Evolutionary conservation across 257 asterid genomes (phyloP).

Genomic region (Nyctanthes arbortristis): DNA sequence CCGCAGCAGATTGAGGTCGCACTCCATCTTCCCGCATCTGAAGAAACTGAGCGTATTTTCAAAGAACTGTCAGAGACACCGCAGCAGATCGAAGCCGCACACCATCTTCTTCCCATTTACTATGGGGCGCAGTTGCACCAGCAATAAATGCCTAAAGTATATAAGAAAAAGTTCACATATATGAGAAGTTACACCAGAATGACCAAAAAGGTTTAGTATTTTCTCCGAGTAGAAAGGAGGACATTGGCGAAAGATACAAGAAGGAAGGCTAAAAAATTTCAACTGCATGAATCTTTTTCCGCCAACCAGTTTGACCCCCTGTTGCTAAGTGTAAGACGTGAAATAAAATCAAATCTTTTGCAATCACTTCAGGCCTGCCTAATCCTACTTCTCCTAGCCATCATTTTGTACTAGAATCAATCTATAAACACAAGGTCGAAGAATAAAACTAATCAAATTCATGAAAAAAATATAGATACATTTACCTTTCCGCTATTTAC

Average conservation of each 20-base stretch:
- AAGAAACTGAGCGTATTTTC: no score
- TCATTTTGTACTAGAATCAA: background rate
- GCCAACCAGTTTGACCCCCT: background rate
- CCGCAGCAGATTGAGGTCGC: no score
- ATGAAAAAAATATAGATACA: background rate
- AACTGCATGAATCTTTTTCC: no score
- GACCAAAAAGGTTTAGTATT: background rate
- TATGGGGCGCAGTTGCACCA: conserved; percentile 82
- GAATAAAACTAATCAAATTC: background rate
- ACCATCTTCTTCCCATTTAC: conserved; percentile 73
- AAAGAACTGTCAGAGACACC: conserved; percentile 64
- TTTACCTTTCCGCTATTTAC: conserved; percentile 75
- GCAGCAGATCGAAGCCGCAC: conserved; percentile 90
- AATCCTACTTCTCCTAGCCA: background rate
- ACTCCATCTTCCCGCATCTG: no score
- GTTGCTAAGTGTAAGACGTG: background rate
- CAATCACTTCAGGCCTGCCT: no score
- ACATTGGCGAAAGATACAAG: background rate
- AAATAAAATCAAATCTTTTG: no score
- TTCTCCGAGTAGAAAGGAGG: background rate
- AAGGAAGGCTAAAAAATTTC: background rate
- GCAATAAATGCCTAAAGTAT: conserved; percentile 65
- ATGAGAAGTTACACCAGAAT: background rate
- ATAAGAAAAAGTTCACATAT: background rate
- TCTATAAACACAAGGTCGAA: background rate